phyloP scores from a whole-genome alignment of 148 eudicot species.

The Rhododendron griersonianum region DNA sequence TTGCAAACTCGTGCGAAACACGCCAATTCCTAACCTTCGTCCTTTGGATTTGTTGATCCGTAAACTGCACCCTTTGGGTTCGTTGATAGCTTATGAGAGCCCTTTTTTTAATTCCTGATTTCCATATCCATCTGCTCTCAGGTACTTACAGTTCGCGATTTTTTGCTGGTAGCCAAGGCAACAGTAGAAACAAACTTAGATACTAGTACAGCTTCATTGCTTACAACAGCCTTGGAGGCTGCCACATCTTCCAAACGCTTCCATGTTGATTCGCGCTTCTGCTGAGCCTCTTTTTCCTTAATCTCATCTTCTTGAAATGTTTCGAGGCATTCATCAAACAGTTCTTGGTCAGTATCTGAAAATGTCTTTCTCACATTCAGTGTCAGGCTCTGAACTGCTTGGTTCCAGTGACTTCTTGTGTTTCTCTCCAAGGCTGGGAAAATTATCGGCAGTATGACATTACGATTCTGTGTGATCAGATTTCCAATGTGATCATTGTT shows the following conservation, averaged over 20 bases:
- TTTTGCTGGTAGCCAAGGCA: constrained; percentile 13
- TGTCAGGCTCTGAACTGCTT: constrained; percentile 52
- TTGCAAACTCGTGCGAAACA: not conserved
- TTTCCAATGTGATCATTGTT: constrained; percentile 49
- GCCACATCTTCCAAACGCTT: constrained; percentile 46
- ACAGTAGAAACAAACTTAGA: constrained; percentile 24
- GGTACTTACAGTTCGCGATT: constrained; percentile 1
- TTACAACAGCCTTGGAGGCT: constrained; percentile 32
- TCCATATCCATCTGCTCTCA: constrained; percentile 7
- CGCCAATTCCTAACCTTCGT: not conserved
- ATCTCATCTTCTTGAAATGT: constrained; percentile 42
- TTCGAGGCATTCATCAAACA: constrained; percentile 39
- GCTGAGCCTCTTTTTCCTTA: constrained; percentile 26
- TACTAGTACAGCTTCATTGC: constrained; percentile 35
- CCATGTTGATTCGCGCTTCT: constrained; percentile 43
- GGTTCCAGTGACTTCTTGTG: constrained; percentile 50
- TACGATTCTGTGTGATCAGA: constrained; percentile 43
- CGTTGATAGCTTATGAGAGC: not conserved
- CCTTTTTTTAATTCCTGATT: not conserved
- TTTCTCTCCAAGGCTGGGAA: constrained; percentile 47
- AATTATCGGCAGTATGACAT: constrained; percentile 39
- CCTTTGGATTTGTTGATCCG: not conserved
- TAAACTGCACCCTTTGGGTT: not conserved
- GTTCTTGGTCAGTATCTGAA: constrained; percentile 37
- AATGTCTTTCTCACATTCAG: constrained; percentile 41